phyloP scores from a whole-genome alignment of 2,329 filamentous ascomycete genomes.

The Exophiala sp. region DNA sequence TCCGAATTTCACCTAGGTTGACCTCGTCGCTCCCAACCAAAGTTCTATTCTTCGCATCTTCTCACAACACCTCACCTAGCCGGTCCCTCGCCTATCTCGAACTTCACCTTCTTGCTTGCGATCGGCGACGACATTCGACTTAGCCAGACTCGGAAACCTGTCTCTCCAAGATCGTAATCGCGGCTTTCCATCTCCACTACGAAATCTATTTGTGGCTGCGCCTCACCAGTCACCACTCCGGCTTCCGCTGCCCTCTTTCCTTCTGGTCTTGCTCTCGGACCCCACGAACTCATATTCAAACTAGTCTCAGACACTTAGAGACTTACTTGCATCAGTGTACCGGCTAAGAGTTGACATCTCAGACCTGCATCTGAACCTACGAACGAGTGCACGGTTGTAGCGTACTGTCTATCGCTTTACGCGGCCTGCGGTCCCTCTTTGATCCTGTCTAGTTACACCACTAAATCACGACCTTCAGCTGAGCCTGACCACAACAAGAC shows the following conservation, averaged over 20 bases:
- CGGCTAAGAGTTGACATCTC: not conserved
- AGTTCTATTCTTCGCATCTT: too few species aligned
- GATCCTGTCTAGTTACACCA: conserved; percentile 19
- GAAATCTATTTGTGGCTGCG: conserved; percentile 22
- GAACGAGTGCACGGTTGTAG: not conserved
- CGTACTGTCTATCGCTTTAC: conserved; percentile 5
- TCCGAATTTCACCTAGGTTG: too few species aligned
- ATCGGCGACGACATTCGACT: too few species aligned
- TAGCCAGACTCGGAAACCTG: conserved; percentile 1
- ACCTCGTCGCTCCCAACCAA: too few species aligned
- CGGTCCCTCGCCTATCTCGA: too few species aligned
- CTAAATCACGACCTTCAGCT: conserved; percentile 13
- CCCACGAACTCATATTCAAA: conserved; percentile 18
- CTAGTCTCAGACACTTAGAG: conserved; percentile 21
- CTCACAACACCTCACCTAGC: too few species aligned
- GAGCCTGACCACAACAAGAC: conserved; percentile 8
- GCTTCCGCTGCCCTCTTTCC: conserved; percentile 3
- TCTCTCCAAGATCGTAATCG: not conserved
- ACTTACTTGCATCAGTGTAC: conserved; percentile 2
- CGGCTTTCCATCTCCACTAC: conserved; percentile 3
- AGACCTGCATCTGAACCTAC: not conserved
- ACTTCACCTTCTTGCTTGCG: too few species aligned
- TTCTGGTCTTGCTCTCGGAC: conserved; percentile 15
- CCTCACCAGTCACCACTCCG: conserved; percentile 17
- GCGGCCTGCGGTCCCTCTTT: conserved; percentile 11